Evolutionary conservation across 345 rosid genomes (phyloP).

Genomic region (Gossypium arboreum): DNA sequence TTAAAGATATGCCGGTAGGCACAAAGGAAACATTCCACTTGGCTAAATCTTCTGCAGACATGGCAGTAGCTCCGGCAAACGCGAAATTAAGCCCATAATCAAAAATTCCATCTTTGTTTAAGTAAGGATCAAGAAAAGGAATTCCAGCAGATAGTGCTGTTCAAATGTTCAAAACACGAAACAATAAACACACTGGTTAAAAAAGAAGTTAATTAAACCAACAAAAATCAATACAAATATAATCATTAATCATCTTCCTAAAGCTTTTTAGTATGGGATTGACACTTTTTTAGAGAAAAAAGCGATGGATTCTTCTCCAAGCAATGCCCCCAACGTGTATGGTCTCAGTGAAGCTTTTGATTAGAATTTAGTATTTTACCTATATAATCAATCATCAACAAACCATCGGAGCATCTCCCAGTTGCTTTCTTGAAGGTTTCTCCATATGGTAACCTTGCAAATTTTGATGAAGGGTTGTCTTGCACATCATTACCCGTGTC

Average conservation of each 20-base stretch:
- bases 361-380: neutral
- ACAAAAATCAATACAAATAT: neutral
- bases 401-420: neutral
- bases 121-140: conserved; percentile 2
- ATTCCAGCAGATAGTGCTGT: neutral
- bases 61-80: neutral
- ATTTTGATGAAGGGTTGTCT: neutral
- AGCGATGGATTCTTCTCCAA: neutral
- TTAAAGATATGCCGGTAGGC: neutral
- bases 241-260: neutral
- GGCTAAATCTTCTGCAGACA: neutral
- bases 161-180: neutral
- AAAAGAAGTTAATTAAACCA: neutral
- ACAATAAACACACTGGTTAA: neutral
- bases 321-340: neutral
- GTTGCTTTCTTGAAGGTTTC: neutral
- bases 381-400: conserved; percentile 3
- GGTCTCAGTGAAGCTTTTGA: neutral
- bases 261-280: neutral
- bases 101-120: neutral
- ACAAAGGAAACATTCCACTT: neutral
- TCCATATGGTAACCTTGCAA: neutral
- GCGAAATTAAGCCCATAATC: neutral
- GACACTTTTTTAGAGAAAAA: neutral
- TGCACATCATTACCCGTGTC: neutral